Conservation (phyloP, 371 early-diverging fungal genomes). For the Blastocladiella emersonii region DNA sequence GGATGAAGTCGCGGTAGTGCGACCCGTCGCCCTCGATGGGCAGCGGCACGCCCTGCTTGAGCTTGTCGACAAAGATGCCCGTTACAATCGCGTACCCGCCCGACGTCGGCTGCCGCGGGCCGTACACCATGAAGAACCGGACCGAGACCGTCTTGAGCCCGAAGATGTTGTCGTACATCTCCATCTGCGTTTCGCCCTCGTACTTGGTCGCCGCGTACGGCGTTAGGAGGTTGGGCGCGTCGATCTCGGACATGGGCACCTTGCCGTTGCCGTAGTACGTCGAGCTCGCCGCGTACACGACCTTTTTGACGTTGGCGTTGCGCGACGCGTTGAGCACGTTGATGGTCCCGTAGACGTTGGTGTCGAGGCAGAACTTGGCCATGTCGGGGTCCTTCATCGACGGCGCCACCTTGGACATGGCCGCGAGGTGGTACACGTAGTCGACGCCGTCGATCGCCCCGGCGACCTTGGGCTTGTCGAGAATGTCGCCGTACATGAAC, state of each 20-base stretch:
- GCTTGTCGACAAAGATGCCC: neutral
- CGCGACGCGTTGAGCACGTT: neutral
- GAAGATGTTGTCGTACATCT: neutral
- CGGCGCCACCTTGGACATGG: slow-evolving; percentile 1
- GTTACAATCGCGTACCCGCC: neutral
- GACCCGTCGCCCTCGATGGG: neutral
- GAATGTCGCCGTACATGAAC: slow-evolving; percentile 69
- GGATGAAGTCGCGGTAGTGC: neutral
- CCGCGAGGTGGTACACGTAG: slow-evolving; percentile 1
- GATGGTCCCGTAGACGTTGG: neutral
- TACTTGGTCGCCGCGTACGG: neutral
- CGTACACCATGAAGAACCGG: neutral
- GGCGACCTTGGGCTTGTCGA: slow-evolving; percentile 4
- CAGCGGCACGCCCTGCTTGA: neutral
- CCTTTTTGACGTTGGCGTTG: neutral
- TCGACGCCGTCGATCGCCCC: neutral
- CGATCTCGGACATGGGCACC: neutral
- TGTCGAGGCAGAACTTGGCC: neutral
- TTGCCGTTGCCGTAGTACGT: neutral
- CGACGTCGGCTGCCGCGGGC: slow-evolving; percentile 1
- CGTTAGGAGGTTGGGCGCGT: neutral
- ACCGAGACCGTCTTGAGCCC: neutral
- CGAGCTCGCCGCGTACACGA: neutral
- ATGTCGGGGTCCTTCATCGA: neutral
- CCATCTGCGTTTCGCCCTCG: neutral